phyloP scores from a whole-genome alignment of 2,329 filamentous ascomycete genomes.

The Penicillium oxalicum region DNA sequence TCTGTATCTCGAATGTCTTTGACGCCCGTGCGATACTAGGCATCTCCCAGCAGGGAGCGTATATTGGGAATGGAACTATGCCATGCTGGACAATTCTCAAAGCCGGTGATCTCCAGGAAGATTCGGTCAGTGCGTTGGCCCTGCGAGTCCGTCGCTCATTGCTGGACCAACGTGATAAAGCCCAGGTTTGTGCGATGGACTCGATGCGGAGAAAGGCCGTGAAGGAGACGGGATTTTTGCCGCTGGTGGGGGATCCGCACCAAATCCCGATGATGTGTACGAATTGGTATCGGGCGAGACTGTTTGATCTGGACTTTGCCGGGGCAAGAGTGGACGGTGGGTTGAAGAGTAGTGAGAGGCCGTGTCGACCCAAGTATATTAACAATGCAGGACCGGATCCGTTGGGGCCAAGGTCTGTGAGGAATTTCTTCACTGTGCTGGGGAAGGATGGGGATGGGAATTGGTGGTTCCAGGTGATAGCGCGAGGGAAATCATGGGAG shows the following conservation, averaged over 20 bases:
- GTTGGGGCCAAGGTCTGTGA: background rate
- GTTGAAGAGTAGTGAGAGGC: too few relatives aligned
- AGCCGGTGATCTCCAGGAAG: background rate
- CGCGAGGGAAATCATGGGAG: background rate
- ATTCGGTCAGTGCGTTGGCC: background rate
- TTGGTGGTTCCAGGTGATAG: constrained; percentile 1
- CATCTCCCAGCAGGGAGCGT: background rate
- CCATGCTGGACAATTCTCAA: background rate
- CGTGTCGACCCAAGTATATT: background rate
- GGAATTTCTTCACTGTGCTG: background rate
- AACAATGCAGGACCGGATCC: constrained; percentile 1
- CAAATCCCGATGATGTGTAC: background rate
- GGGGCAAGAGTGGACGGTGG: background rate
- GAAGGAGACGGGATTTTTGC: background rate
- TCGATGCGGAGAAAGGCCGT: background rate
- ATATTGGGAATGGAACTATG: background rate
- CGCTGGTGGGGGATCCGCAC: background rate
- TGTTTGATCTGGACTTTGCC: background rate
- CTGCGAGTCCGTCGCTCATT: background rate
- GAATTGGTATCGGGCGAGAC: background rate
- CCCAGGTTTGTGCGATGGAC: background rate
- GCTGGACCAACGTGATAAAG: background rate
- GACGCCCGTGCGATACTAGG: background rate
- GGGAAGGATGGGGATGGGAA: background rate
- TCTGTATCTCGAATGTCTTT: background rate